Conservation (phyloP, 441 rosid genomes). For the Mallotus japonicus region DNA sequence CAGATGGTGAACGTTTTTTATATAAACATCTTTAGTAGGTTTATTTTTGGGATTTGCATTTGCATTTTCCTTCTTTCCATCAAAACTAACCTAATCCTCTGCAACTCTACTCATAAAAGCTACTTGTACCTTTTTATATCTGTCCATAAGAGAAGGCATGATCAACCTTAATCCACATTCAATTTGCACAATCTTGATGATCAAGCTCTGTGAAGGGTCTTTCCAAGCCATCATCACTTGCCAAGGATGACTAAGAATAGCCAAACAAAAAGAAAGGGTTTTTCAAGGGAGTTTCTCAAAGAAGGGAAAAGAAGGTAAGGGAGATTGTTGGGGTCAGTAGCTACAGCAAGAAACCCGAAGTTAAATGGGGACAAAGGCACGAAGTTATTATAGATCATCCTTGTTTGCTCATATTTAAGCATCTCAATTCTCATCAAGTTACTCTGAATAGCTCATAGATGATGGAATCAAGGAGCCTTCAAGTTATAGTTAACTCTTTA, state of each 20-base stretch:
- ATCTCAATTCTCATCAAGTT: too few species aligned
- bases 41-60: too few species aligned
- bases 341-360: conserved; percentile 27
- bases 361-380: too few species aligned
- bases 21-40: too few species aligned
- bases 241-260: conserved; percentile 32
- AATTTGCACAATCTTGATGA: conserved; percentile 56
- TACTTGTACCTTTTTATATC: conserved; percentile 47
- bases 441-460: too few species aligned
- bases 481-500: too few species aligned
- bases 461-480: too few species aligned
- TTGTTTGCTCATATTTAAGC: too few species aligned
- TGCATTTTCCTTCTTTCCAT: conserved; percentile 15
- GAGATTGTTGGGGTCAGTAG: conserved; percentile 36
- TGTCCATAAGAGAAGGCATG: conserved; percentile 56
- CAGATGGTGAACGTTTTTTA: too few species aligned
- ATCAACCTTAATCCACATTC: conserved; percentile 72
- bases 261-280: conserved; percentile 55
- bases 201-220: conserved; percentile 41
- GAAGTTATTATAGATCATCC: too few species aligned
- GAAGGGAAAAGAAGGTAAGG: conserved; percentile 65
- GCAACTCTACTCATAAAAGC: conserved; percentile 43
- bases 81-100: conserved; percentile 37
- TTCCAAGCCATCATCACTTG: conserved; percentile 48
- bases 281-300: conserved; percentile 67